A percentile compares a stretch with the other conserved stretches of the same genome.
phyloP scores from a whole-genome alignment of 768 basidiomycete genomes.

The Neoboletus subvelutipes region DNA sequence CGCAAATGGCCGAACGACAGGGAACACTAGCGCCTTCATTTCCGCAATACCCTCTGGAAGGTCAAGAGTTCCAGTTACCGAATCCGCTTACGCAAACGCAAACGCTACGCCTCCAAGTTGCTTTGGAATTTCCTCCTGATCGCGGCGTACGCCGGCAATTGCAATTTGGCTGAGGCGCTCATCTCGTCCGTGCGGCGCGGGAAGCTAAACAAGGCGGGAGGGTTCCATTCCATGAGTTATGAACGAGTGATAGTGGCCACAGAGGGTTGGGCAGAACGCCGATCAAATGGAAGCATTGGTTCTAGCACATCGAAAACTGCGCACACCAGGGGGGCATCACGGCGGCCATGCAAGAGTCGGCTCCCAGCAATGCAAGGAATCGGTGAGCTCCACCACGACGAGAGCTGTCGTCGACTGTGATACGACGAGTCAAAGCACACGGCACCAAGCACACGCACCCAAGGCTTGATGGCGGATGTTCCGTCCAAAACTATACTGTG shows the following conservation, averaged over 20 bases:
- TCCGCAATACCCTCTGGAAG: neutral
- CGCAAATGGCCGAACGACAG: neutral
- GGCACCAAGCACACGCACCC: neutral
- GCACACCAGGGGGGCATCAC: neutral
- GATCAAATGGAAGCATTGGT: conserved; percentile 10
- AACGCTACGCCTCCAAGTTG: no score
- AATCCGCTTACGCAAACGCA: neutral
- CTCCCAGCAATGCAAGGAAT: neutral
- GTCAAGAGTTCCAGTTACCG: no score
- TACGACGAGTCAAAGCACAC: neutral
- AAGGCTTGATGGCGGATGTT: neutral
- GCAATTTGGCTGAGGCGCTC: neutral
- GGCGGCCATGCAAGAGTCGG: neutral
- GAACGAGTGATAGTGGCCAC: neutral
- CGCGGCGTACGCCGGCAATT: neutral
- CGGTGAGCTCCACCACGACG: neutral
- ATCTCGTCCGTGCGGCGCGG: neutral
- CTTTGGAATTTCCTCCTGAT: neutral
- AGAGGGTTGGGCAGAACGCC: neutral
- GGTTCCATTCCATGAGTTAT: conserved; percentile 7
- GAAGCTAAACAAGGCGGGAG: neutral
- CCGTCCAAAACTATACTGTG: neutral
- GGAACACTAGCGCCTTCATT: neutral
- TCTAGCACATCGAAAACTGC: neutral
- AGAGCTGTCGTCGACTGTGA: neutral